Percentiles rank a stretch among this genome's conserved stretches.
Conservation (phyloP, 202 grass and related monocot genomes). For the Panicum hallii region DNA sequence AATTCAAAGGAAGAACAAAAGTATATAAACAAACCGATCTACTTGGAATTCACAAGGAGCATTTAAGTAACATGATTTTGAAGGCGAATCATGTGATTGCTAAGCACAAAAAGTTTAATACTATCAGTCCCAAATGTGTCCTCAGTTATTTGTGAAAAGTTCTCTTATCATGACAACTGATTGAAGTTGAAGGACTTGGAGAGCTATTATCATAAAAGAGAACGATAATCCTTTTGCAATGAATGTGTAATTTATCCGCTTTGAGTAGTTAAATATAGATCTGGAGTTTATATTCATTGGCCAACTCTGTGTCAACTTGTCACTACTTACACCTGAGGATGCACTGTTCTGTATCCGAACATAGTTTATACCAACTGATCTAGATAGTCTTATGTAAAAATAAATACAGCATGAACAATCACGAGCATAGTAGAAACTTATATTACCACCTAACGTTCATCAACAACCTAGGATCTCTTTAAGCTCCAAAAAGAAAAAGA, state of each 20-base stretch:
- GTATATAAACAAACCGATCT: background rate
- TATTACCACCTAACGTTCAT: conserved; percentile 13
- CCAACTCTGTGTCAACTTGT: background rate
- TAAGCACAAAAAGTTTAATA: background rate
- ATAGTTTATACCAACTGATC: background rate
- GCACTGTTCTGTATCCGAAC: background rate
- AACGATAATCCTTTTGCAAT: background rate
- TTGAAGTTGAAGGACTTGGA: background rate
- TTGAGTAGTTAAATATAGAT: background rate
- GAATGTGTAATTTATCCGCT: background rate
- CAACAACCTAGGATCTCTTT: background rate
- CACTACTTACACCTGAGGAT: background rate
- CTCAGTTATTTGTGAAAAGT: conserved; percentile 6
- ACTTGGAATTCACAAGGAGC: background rate
- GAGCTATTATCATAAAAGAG: background rate
- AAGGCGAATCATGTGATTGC: background rate
- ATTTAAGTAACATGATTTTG: conserved; percentile 15
- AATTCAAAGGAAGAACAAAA: background rate
- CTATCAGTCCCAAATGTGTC: background rate
- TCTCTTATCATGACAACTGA: background rate
- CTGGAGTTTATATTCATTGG: background rate
- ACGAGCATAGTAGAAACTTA: background rate
- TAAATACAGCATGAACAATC: background rate
- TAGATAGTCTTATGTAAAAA: background rate
- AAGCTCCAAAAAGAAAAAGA: background rate